A percentile compares a stretch with the other conserved stretches of the same genome.
phyloP scores from a whole-genome alignment of 495 filamentous ascomycete species.

The Aspergillus campestris region DNA sequence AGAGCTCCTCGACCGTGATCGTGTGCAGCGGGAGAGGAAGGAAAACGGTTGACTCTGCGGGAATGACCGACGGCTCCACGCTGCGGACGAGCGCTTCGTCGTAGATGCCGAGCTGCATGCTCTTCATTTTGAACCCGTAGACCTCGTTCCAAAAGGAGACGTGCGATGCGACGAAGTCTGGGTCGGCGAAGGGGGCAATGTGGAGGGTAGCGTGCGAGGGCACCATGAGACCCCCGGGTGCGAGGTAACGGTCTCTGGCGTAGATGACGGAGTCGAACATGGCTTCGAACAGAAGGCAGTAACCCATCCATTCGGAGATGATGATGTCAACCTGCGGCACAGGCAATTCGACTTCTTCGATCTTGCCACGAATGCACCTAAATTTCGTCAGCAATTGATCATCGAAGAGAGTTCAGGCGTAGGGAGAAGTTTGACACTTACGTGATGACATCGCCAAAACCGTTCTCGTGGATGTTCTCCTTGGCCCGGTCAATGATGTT shows the following conservation, averaged over 20 bases:
- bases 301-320: constrained; percentile 97
- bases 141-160: constrained; percentile 64
- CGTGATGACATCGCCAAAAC: constrained; percentile 70
- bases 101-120: constrained; percentile 48
- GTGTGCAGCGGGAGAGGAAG: constrained; percentile 47
- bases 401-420: neutral
- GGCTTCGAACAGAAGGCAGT: constrained; percentile 84
- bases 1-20: constrained; percentile 47
- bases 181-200: constrained; percentile 77
- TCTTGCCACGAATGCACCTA: constrained; percentile 71
- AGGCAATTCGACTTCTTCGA: constrained; percentile 78
- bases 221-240: constrained; percentile 71
- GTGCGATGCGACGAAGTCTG: constrained; percentile 62
- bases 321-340: constrained; percentile 87
- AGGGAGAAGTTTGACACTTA: constrained; percentile 18
- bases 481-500: constrained; percentile 83
- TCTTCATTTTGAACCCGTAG: constrained; percentile 49
- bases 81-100: constrained; percentile 51
- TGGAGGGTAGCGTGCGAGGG: constrained; percentile 83
- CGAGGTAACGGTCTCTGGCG: constrained; percentile 78
- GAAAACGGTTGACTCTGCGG: constrained; percentile 43
- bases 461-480: constrained; percentile 77
- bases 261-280: constrained; percentile 94
- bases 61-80: constrained; percentile 33
- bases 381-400: neutral